Conservation (phyloP, 345 rosid species). For the Noccaea bulbosa region DNA sequence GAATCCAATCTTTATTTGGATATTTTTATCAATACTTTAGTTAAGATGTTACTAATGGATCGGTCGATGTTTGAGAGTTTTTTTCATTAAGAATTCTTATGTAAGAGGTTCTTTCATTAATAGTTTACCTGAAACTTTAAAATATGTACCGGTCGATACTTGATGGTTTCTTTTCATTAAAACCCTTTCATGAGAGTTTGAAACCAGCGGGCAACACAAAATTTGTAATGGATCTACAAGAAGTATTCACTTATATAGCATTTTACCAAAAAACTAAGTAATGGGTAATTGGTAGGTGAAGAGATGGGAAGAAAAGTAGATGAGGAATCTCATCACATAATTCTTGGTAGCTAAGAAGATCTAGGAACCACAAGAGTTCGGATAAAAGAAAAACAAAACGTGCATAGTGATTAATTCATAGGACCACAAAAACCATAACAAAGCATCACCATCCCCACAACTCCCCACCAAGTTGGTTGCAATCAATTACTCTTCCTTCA, state of each 20-base stretch:
- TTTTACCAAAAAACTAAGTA: background rate
- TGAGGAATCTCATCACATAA: conserved; percentile 30
- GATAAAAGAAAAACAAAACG: conserved; percentile 21
- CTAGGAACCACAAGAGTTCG: conserved; percentile 36
- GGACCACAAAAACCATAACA: conserved; percentile 42
- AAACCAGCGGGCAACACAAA: background rate
- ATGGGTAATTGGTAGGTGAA: conserved; percentile 29
- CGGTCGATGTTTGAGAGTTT: too few relatives aligned
- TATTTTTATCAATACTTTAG: too few relatives aligned
- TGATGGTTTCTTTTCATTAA: too few relatives aligned
- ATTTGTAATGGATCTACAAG: background rate
- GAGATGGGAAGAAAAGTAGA: conserved; percentile 38
- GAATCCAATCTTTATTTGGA: too few relatives aligned
- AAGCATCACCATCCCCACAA: conserved; percentile 32
- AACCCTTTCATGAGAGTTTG: background rate
- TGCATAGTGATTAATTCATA: conserved; percentile 34
- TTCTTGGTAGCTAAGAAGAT: conserved; percentile 32
- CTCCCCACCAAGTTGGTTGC: conserved; percentile 19
- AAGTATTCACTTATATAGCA: conserved; percentile 9
- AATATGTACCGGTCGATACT: too few relatives aligned
- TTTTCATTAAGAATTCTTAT: too few relatives aligned
- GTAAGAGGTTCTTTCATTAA: too few relatives aligned
- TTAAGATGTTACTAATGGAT: too few relatives aligned
- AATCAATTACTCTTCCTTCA: conserved; percentile 36
- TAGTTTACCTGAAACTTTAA: too few relatives aligned